Evolutionary conservation across 495 filamentous ascomycete species (phyloP).

Genomic region (Cryomyces minteri): DNA sequence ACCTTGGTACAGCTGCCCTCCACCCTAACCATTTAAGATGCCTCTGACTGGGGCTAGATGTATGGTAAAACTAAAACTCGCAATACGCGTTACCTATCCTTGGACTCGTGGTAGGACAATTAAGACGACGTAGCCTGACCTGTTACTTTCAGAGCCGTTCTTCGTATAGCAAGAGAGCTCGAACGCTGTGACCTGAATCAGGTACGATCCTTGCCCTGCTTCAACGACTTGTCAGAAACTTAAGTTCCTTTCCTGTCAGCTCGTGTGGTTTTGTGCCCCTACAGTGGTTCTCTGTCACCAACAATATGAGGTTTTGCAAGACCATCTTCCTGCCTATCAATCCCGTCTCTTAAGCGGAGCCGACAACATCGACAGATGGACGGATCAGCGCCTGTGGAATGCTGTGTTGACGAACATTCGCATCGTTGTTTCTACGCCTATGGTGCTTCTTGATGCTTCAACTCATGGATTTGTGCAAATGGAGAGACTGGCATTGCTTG

Average conservation of each 20-base stretch:
- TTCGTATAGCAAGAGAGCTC: slow-evolving; percentile 63
- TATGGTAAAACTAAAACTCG: too few species aligned
- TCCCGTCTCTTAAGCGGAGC: slow-evolving; percentile 45
- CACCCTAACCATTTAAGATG: too few species aligned
- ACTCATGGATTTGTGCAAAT: slow-evolving; percentile 65
- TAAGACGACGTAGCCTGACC: slow-evolving; percentile 23
- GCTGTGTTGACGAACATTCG: slow-evolving; percentile 44
- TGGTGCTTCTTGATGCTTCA: slow-evolving; percentile 63
- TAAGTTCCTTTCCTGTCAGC: slow-evolving; percentile 21
- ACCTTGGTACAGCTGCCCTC: slow-evolving; percentile 22
- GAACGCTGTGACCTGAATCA: slow-evolving; percentile 28
- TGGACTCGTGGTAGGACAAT: slow-evolving; percentile 10
- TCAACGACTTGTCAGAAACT: slow-evolving; percentile 3
- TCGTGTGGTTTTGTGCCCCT: slow-evolving; percentile 75
- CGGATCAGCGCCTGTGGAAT: slow-evolving; percentile 52
- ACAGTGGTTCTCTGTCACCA: slow-evolving; percentile 59
- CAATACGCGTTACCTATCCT: slow-evolving; percentile 27
- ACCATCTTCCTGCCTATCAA: slow-evolving; percentile 42
- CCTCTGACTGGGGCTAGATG: too few species aligned
- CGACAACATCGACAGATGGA: slow-evolving; percentile 62
- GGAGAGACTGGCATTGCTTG: slow-evolving; percentile 42
- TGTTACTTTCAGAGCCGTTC: slow-evolving; percentile 37
- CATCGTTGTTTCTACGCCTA: slow-evolving; percentile 62
- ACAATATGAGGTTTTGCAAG: slow-evolving; percentile 44
- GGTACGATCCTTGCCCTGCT: background rate